Conservation (phyloP, 768 basidiomycete species). For the Leccinum longicurvipes region DNA sequence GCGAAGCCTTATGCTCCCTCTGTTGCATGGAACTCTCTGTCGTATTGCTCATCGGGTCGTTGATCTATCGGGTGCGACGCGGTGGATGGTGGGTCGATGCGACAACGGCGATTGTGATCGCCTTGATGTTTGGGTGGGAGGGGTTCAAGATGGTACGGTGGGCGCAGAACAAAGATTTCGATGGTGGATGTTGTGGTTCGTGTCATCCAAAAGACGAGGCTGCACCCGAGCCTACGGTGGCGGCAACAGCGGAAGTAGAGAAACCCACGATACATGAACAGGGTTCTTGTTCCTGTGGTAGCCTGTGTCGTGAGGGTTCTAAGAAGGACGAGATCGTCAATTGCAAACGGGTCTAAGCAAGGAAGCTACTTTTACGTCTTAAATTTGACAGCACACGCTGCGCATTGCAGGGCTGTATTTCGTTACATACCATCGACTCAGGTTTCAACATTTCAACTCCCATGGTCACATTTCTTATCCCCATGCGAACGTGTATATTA, state of each 20-base stretch:
- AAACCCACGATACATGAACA: background rate
- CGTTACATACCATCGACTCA: background rate
- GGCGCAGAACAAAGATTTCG: constrained; percentile 34
- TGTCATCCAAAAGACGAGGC: background rate
- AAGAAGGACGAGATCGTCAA: background rate
- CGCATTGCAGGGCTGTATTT: background rate
- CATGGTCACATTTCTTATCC: background rate
- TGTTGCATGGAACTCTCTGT: constrained; percentile 42
- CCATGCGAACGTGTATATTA: background rate
- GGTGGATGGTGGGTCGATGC: constrained; percentile 51
- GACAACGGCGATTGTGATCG: constrained; percentile 40
- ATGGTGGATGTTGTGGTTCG: constrained; percentile 38
- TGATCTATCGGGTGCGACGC: constrained; percentile 39
- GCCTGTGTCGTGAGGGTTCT: background rate
- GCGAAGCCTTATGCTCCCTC: constrained; percentile 44
- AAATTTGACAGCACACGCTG: background rate
- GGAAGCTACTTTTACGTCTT: background rate
- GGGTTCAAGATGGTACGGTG: constrained; percentile 42
- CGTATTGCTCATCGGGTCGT: constrained; percentile 40
- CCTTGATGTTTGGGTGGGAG: constrained; percentile 43
- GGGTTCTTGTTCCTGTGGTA: background rate
- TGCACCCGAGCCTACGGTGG: background rate
- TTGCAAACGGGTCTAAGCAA: constrained; percentile 8
- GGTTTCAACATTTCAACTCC: background rate
- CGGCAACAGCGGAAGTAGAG: background rate